phyloP scores from a whole-genome alignment of 2,329 filamentous ascomycete genomes.

The Trichophyton schoenleinii region DNA sequence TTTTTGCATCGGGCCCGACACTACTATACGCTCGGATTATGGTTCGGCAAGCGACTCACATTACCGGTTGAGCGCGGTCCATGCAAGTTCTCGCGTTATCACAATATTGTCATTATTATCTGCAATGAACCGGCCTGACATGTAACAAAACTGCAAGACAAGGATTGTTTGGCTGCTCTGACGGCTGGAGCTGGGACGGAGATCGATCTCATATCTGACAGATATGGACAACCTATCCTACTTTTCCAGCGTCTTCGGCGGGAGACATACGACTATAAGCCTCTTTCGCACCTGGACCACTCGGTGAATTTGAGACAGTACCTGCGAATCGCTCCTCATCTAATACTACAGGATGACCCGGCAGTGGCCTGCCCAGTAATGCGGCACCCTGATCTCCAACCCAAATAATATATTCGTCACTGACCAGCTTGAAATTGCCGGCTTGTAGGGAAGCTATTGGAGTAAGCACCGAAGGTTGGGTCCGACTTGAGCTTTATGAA shows the following conservation, averaged over 20 bases:
- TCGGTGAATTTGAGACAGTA: too few relatives aligned
- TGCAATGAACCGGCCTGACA: too few relatives aligned
- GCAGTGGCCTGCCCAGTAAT: conserved; percentile 14
- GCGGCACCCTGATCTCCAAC: conserved; percentile 20
- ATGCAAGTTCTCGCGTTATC: not conserved
- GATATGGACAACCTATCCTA: conserved; percentile 12
- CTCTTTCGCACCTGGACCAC: conserved; percentile 10
- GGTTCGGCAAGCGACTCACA: not conserved
- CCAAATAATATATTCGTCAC: conserved; percentile 24
- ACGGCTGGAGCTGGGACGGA: conserved; percentile 7
- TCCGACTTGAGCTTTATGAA: conserved; percentile 5
- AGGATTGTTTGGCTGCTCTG: not conserved
- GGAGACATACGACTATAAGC: conserved; percentile 11
- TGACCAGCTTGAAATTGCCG: conserved; percentile 16
- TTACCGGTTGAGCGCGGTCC: not conserved
- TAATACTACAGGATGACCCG: conserved; percentile 4
- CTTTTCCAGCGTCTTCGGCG: conserved; percentile 14
- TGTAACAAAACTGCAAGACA: not conserved
- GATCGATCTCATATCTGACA: conserved; percentile 11
- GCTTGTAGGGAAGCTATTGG: conserved; percentile 8
- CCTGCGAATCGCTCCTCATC: too few relatives aligned
- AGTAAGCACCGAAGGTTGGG: conserved; percentile 7
- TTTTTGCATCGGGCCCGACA: not conserved
- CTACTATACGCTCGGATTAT: not conserved
- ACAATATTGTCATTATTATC: not conserved